These are phyloP conservation scores for Calonectria hawksworthii DNA, from an alignment of 2,329 filamentous ascomycete species.

Conservation along the genomic window DNA sequence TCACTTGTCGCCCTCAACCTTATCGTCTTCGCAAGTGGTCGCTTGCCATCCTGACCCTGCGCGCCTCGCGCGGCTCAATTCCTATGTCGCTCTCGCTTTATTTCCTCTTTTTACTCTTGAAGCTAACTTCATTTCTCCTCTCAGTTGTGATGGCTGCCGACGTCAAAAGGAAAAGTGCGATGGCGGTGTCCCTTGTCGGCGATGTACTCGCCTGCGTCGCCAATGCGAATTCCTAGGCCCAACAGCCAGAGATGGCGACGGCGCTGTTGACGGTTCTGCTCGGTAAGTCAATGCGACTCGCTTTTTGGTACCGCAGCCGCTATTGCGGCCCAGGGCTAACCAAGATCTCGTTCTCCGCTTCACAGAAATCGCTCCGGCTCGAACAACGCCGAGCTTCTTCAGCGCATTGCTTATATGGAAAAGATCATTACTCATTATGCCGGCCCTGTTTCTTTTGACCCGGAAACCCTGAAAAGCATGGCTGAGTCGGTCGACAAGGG, in stretches of 20 bases:
- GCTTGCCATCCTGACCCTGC: background rate
- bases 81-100: background rate
- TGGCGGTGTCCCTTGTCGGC: conserved; percentile 66
- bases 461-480: conserved; percentile 53
- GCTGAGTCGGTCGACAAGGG: conserved; percentile 58
- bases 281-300: conserved; percentile 30
- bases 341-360: background rate
- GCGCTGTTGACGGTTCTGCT: conserved; percentile 40
- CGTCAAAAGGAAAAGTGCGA: conserved; percentile 70
- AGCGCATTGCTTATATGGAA: conserved; percentile 56
- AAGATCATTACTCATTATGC: conserved; percentile 62
- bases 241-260: conserved; percentile 46
- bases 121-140: conserved; percentile 2
- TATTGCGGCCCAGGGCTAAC: conserved; percentile 27
- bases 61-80: background rate
- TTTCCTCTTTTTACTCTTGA: background rate
- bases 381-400: conserved; percentile 42
- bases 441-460: conserved; percentile 53
- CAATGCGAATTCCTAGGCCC: conserved; percentile 63
- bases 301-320: background rate
- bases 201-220: conserved; percentile 65
- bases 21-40: conserved; percentile 2
- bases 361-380: conserved; percentile 41
- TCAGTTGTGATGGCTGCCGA: conserved; percentile 67
- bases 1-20: conserved; percentile 3